Percentiles rank a stretch among this genome's conserved stretches.
Conservation (phyloP, 108 stramenopile species). For the Bacterosira constricta region DNA sequence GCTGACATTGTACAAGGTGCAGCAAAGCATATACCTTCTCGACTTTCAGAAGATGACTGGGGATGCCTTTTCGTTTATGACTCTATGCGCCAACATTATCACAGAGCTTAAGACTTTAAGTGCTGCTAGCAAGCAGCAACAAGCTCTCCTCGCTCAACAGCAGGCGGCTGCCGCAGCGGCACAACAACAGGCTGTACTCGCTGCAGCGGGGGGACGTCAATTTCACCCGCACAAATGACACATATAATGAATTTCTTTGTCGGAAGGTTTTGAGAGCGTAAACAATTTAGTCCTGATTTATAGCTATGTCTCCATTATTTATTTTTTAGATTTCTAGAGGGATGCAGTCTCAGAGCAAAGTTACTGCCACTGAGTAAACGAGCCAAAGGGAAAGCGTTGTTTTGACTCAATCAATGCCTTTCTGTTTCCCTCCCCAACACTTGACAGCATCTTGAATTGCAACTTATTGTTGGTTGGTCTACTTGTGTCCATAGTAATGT, state of each 20-base stretch:
- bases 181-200: slow-evolving; percentile 70
- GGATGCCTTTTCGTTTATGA: slow-evolving; percentile 98
- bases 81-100: slow-evolving; percentile 96
- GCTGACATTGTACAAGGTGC: slow-evolving; percentile 98
- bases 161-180: slow-evolving; percentile 58
- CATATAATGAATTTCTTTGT: slow-evolving; percentile 24
- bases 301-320: too few species aligned
- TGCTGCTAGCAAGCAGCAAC: slow-evolving; percentile 88
- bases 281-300: slow-evolving; percentile 13
- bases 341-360: too few species aligned
- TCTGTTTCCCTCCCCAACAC: too few species aligned
- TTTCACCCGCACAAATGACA: slow-evolving; percentile 34
- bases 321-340: too few species aligned
- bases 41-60: slow-evolving; percentile 98
- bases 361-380: too few species aligned
- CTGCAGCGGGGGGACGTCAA: slow-evolving; percentile 44
- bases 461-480: too few species aligned
- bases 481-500: too few species aligned
- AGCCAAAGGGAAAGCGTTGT: too few species aligned
- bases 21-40: slow-evolving; percentile 96
- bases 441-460: too few species aligned
- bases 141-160: slow-evolving; percentile 74
- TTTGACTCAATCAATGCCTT: too few species aligned
- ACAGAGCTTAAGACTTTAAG: slow-evolving; percentile 96
- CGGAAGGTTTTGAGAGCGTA: slow-evolving; percentile 1